Conservation (phyloP, 768 basidiomycete genomes). For the Arthromyces matolae region DNA sequence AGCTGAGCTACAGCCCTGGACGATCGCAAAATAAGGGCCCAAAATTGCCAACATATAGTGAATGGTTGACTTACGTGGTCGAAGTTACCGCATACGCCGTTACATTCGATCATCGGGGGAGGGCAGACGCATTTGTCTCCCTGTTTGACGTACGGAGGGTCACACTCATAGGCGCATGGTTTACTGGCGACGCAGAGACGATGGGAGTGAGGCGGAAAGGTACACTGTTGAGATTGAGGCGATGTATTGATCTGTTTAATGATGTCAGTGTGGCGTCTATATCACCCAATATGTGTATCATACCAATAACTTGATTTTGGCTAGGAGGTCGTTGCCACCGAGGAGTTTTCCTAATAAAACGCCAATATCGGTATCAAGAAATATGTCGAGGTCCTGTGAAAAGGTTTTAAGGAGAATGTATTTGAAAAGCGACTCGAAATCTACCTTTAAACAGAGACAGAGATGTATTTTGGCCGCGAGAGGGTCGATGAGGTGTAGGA, state of each 20-base stretch:
- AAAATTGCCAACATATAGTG: neutral
- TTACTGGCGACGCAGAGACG: slow-evolving; percentile 7
- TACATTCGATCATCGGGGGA: slow-evolving; percentile 33
- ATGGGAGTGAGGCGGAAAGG: slow-evolving; percentile 16
- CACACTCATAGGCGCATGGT: slow-evolving; percentile 16
- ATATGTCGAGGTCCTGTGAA: slow-evolving; percentile 15
- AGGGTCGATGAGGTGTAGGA: slow-evolving; percentile 15
- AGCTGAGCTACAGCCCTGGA: slow-evolving; percentile 40
- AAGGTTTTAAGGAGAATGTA: neutral
- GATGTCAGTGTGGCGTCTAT: neutral
- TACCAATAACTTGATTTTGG: slow-evolving; percentile 16
- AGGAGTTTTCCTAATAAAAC: slow-evolving; percentile 13
- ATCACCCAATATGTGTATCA: too few relatives aligned
- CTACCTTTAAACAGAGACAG: slow-evolving; percentile 19
- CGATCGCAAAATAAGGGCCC: neutral
- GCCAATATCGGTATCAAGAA: slow-evolving; percentile 16
- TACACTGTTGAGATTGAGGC: slow-evolving; percentile 11
- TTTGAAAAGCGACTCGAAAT: neutral
- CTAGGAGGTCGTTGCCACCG: slow-evolving; percentile 15
- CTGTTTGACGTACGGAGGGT: slow-evolving; percentile 12
- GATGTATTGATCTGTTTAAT: slow-evolving; percentile 16
- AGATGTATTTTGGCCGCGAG: slow-evolving; percentile 13
- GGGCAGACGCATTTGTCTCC: slow-evolving; percentile 33
- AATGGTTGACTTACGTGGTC: slow-evolving; percentile 25
- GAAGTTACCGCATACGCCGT: slow-evolving; percentile 36